These are phyloP conservation scores for Rhizopogon roseolus DNA, from an alignment of 768 basidiomycete genomes.

Conservation along the genomic window DNA sequence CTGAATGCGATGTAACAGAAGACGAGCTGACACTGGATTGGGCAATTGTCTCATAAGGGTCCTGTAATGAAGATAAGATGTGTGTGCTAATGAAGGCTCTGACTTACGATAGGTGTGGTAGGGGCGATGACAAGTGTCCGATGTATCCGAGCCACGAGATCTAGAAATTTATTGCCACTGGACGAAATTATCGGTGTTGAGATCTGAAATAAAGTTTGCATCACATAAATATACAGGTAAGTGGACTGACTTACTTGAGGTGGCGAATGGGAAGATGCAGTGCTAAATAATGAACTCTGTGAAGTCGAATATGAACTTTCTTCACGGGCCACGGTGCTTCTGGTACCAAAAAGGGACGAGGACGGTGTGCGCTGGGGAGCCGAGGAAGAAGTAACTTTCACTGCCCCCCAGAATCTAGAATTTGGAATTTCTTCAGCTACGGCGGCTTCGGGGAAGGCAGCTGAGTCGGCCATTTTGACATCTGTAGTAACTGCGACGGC, in stretches of 20 bases:
- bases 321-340: conserved; percentile 4
- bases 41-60: neutral
- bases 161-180: conserved; percentile 34
- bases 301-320: conserved; percentile 19
- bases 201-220: neutral
- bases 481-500: neutral
- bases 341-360: conserved; percentile 21
- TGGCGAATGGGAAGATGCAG: neutral
- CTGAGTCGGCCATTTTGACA: neutral
- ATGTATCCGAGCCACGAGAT: conserved; percentile 64
- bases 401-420: conserved; percentile 1
- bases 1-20: neutral
- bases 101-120: conserved; percentile 37
- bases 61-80: neutral
- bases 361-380: conserved; percentile 12
- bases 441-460: neutral
- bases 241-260: neutral
- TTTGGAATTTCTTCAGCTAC: neutral
- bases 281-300: conserved; percentile 45
- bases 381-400: neutral
- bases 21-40: neutral
- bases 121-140: conserved; percentile 59
- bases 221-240: neutral
- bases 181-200: neutral
- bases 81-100: neutral